These are phyloP conservation scores for Fusarium chaquense DNA, from an alignment of 2,329 filamentous ascomycete species.

Conservation along the genomic window DNA sequence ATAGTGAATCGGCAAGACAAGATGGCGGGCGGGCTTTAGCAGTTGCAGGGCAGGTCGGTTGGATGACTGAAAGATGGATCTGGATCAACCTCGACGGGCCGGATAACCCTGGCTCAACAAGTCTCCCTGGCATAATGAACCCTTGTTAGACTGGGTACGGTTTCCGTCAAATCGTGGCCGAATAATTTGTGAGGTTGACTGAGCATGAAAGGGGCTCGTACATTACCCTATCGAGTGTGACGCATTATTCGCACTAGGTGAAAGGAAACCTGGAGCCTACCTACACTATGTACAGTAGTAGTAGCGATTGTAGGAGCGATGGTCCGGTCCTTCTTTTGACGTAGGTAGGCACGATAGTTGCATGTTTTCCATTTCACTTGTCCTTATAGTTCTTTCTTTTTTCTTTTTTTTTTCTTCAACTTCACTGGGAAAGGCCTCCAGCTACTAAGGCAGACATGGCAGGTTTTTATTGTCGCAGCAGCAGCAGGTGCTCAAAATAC, in stretches of 20 bases:
- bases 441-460: background rate
- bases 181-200: constrained; percentile 27
- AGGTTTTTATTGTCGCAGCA: background rate
- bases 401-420: background rate
- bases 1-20: constrained; percentile 40
- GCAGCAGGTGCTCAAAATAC: constrained; percentile 9
- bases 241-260: background rate
- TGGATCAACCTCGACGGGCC: constrained; percentile 44
- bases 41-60: constrained; percentile 20
- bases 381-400: constrained; percentile 19
- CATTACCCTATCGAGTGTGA: background rate
- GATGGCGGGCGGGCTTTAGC: constrained; percentile 24
- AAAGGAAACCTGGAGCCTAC: background rate
- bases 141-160: constrained; percentile 33
- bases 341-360: constrained; percentile 26
- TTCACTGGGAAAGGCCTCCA: background rate
- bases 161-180: constrained; percentile 38
- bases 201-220: constrained; percentile 36
- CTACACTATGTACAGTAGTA: background rate
- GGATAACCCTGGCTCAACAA: constrained; percentile 33
- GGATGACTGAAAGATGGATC: constrained; percentile 38
- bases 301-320: constrained; percentile 13
- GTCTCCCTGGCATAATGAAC: constrained; percentile 21
- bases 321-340: background rate
- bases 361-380: background rate